Base-by-base conservation (phyloP, 768 basidiomycete genomes). In the Termitomyces sp. region DNA sequence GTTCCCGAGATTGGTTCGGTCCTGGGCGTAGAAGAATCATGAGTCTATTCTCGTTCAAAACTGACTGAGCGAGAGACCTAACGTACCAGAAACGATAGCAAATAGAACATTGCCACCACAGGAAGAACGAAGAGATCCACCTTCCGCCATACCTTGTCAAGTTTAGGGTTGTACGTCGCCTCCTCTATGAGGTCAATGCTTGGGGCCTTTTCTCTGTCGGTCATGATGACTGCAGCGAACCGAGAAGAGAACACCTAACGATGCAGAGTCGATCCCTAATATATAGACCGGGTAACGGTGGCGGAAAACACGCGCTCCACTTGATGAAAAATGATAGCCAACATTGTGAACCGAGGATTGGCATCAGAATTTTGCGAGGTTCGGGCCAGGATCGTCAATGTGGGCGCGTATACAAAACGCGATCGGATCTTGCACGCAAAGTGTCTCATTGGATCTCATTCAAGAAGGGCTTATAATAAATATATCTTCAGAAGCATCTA, bases 1-100 rank as follows among this genome's bases (percentile, higher is more conserved):
- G 11, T 51, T 51, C n/a, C 49, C 49, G 3, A 51, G 49, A 37
- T 51, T 51, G 7, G 49, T 51, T 17, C 49, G 49, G 11, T 51
- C 49, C 49, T 51, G 29, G 14, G 17, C n/a, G 3, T 14, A 12
- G 3, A 23, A 21, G 4, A 5, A 43, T 44, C 19, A n/a, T 43
- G 19, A 53, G 5, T 11, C 17, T 29, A 29, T 29, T 29, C 29
- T 7, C 7, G 11, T 48, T 82, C 59, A 65, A 89, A 76, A 45
- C 82, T 69, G 82, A 5, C 86, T 82, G 42, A 77, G 35, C n/a
- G n/a, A n/a, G 38, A 6, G 10, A 10, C 35, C 6, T 65, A 1
- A 44, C 51, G 54, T 58, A 76, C 75, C 63, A 76, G 32, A 62
- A 76, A 76, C 53, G 72, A 72, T 10, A 77, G 68, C 1, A 76